These are phyloP conservation scores for Trichoderma aggressivum DNA, from an alignment of 2,329 filamentous ascomycete species.

Conservation along the genomic window DNA sequence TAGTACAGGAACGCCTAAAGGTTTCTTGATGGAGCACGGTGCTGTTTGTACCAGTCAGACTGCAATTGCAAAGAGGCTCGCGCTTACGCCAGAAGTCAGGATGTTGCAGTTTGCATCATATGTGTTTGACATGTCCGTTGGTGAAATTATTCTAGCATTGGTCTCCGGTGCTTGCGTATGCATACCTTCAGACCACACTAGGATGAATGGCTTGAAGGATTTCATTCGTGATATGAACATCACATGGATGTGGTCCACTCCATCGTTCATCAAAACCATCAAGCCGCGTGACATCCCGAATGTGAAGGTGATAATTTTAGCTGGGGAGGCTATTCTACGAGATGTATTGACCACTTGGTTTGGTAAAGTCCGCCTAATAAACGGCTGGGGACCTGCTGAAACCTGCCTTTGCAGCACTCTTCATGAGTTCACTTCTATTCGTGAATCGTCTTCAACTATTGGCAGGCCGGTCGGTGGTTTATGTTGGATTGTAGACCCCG, in stretches of 20 bases:
- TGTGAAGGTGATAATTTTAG: background rate
- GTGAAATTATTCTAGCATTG: background rate
- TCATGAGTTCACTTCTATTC: background rate
- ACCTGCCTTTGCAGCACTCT: slow-evolving; percentile 12
- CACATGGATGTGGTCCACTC: slow-evolving; percentile 2
- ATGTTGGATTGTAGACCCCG: slow-evolving; percentile 16
- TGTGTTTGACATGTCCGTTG: slow-evolving; percentile 5
- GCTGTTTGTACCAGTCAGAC: background rate
- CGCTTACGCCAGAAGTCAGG: background rate
- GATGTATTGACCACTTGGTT: background rate
- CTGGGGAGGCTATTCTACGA: slow-evolving; percentile 3
- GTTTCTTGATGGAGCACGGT: slow-evolving; percentile 21
- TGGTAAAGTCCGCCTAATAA: background rate
- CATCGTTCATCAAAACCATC: background rate
- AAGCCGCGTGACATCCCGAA: background rate
- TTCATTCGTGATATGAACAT: background rate
- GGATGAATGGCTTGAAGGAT: background rate
- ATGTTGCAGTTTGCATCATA: slow-evolving; percentile 11
- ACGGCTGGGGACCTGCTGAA: slow-evolving; percentile 8
- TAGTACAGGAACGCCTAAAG: slow-evolving; percentile 23
- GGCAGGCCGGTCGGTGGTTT: slow-evolving; percentile 3
- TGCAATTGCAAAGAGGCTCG: background rate
- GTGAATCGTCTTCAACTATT: slow-evolving; percentile 6
- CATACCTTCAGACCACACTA: slow-evolving; percentile 4
- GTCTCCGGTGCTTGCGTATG: slow-evolving; percentile 4